Evolutionary conservation across 1,284 basidiomycete species (phyloP).

Genomic region (Moniliophthora roreri): DNA sequence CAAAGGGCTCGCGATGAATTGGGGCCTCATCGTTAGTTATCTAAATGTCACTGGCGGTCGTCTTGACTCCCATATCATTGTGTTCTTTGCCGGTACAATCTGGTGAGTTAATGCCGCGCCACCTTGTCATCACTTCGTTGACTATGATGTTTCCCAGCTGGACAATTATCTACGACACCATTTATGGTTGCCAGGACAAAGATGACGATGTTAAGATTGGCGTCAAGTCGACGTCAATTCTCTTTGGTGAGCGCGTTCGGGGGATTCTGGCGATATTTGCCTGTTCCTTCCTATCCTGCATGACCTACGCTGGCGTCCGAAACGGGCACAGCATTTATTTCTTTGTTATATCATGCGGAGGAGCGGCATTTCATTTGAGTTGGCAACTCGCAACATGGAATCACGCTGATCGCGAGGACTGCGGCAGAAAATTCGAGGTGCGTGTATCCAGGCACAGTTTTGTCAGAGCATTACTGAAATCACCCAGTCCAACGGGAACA

Average conservation of each 20-base stretch:
- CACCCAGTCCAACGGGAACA: not conserved
- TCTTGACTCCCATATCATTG: conserved; percentile 15
- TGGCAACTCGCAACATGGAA: not conserved
- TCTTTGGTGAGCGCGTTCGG: conserved; percentile 45
- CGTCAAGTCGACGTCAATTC: conserved; percentile 56
- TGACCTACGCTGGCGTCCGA: conserved; percentile 1
- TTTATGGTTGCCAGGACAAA: conserved; percentile 60
- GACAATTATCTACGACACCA: conserved; percentile 55
- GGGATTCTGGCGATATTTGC: conserved; percentile 46
- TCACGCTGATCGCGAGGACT: not conserved
- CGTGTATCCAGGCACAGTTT: not conserved
- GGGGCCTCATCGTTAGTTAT: conserved; percentile 29
- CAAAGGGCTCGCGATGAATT: conserved; percentile 30
- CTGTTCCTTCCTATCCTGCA: conserved; percentile 30
- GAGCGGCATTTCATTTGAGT: not conserved
- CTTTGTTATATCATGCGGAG: not conserved
- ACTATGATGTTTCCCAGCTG: conserved; percentile 33
- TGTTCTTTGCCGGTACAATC: conserved; percentile 4
- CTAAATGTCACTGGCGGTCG: conserved; percentile 29
- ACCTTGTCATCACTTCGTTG: not conserved
- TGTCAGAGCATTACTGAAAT: not conserved
- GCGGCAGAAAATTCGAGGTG: not conserved
- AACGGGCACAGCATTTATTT: not conserved
- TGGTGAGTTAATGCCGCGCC: not conserved
- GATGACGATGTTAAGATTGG: conserved; percentile 53